Conservation (phyloP, 805 yeast species). For the Torulaspora microellipsoides region DNA sequence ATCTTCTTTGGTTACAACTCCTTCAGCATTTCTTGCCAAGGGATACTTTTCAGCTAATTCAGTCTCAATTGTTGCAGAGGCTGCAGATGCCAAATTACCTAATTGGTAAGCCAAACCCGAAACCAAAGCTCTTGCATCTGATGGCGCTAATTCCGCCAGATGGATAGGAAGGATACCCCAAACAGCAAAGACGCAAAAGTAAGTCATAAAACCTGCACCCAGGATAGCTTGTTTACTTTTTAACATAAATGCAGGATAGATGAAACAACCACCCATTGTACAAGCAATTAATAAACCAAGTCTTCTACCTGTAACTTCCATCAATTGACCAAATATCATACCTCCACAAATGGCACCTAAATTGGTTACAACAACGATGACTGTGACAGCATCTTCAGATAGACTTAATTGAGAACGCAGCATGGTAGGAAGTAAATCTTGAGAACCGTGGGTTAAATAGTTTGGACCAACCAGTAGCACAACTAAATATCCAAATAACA, state of each 20-base stretch:
- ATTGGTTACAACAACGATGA: slow-evolving; percentile 58
- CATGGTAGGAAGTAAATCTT: slow-evolving; percentile 67
- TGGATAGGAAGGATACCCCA: slow-evolving; percentile 72
- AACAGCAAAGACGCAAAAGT: slow-evolving; percentile 64
- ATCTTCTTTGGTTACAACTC: slow-evolving; percentile 35
- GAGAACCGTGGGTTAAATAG: slow-evolving; percentile 70
- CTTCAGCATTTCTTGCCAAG: slow-evolving; percentile 33
- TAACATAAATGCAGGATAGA: slow-evolving; percentile 53
- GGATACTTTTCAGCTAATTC: slow-evolving; percentile 64
- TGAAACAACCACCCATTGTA: slow-evolving; percentile 53
- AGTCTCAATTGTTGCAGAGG: slow-evolving; percentile 62
- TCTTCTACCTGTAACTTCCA: slow-evolving; percentile 59
- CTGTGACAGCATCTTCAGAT: slow-evolving; percentile 46
- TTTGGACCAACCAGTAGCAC: slow-evolving; percentile 65
- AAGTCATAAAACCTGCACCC: slow-evolving; percentile 61
- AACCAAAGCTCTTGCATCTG: slow-evolving; percentile 57
- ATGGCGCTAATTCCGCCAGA: slow-evolving; percentile 61
- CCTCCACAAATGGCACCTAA: slow-evolving; percentile 69
- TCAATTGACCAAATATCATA: slow-evolving; percentile 50
- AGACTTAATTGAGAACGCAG: slow-evolving; percentile 49
- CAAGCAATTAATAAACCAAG: slow-evolving; percentile 49
- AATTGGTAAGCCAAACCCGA: slow-evolving; percentile 62
- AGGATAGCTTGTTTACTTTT: slow-evolving; percentile 40
- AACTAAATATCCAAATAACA: slow-evolving; percentile 52
- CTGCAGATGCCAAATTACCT: slow-evolving; percentile 67